phyloP scores from a whole-genome alignment of 208 protist species.

The Tritrichomonas musculus region DNA sequence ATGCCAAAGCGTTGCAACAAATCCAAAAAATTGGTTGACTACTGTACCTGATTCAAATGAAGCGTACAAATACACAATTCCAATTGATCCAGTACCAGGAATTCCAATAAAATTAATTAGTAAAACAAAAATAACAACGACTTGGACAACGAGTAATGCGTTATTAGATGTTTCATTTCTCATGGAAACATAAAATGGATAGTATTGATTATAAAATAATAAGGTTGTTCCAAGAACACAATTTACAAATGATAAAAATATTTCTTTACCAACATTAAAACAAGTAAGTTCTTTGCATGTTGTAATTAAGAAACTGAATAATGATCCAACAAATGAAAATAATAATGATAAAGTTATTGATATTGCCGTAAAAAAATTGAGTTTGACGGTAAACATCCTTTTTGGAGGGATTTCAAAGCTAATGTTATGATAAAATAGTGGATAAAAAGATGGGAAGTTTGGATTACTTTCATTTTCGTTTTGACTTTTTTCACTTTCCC shows the following conservation, averaged over 20 bases:
- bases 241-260: not conserved
- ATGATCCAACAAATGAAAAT: not conserved
- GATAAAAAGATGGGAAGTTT: slow-evolving; percentile 8
- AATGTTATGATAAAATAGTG: not conserved
- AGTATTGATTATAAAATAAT: slow-evolving; percentile 26
- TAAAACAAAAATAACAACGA: not conserved
- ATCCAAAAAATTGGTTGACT: not conserved
- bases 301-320: not conserved
- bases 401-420: not conserved
- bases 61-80: not conserved
- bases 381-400: not conserved
- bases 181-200: not conserved
- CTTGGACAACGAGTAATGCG: not conserved
- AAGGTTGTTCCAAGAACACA: not conserved
- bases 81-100: not conserved
- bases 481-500: not conserved
- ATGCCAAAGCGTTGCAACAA: not conserved
- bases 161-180: not conserved
- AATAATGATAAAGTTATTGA: not conserved
- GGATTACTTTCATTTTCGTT: not conserved
- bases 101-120: not conserved
- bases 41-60: not conserved
- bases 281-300: not conserved
- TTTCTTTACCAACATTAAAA: not conserved
- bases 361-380: not conserved